Percentiles rank a stretch among this genome's conserved stretches.
Evolutionary conservation across 305 asterid species (phyloP).

Genomic region (Fraxinus albicans): DNA sequence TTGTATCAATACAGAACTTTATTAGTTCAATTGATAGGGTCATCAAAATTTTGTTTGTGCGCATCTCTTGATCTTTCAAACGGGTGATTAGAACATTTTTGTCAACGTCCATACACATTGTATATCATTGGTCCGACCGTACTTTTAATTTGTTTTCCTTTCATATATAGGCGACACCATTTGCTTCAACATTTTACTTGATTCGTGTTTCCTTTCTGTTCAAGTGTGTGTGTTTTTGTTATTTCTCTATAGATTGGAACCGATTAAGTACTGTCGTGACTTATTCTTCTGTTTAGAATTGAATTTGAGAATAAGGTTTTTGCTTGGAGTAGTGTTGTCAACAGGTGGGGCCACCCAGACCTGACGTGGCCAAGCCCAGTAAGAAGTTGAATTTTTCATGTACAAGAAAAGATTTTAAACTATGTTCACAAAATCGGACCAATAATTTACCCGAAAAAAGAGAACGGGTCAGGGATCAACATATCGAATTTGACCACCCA

Average conservation of each 20-base stretch:
- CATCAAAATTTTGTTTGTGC: background rate
- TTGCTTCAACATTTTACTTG: background rate
- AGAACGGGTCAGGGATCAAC: background rate
- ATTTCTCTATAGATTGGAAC: background rate
- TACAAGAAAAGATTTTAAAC: background rate
- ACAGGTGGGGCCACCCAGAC: background rate
- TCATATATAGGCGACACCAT: background rate
- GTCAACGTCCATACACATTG: background rate
- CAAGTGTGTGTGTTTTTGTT: background rate
- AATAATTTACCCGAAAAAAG: background rate
- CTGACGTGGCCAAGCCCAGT: background rate
- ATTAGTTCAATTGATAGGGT: background rate
- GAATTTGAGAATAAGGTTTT: background rate
- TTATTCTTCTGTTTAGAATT: too few species aligned
- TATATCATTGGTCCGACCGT: background rate
- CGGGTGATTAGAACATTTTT: background rate
- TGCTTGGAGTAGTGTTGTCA: background rate
- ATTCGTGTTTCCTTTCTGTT: background rate
- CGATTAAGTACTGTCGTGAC: too few species aligned
- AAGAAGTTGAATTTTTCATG: background rate
- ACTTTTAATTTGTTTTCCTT: background rate
- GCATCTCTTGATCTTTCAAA: background rate
- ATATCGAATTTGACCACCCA: background rate
- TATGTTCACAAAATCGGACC: background rate
- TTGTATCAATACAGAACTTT: background rate